Evolutionary conservation across 1,139 yeast genomes (phyloP).

Genomic region (Suhomyces bolitotheri): DNA sequence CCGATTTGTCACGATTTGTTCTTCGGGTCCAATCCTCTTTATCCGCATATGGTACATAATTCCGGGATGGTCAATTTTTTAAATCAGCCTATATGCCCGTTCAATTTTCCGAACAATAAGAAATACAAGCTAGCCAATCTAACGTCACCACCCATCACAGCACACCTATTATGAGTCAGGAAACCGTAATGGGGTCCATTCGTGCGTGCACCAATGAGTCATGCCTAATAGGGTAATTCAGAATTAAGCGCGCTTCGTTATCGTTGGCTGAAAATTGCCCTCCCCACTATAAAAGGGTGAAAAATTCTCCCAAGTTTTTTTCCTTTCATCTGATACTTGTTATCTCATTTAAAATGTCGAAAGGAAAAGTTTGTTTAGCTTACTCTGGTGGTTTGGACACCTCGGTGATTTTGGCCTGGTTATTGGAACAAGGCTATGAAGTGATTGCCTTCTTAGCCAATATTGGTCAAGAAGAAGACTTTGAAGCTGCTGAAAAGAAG

Average conservation of each 20-base stretch:
- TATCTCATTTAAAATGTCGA: slow-evolving; percentile 58
- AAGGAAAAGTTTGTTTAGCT: slow-evolving; percentile 98
- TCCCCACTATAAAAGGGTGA: slow-evolving; percentile 22
- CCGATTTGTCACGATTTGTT: too few species aligned
- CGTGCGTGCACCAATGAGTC: slow-evolving; percentile 26
- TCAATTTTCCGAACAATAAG: too few species aligned
- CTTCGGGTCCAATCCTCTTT: too few species aligned
- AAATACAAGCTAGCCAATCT: too few species aligned
- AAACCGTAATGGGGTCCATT: background rate
- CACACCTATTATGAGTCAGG: slow-evolving; percentile 8
- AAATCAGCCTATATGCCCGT: too few species aligned
- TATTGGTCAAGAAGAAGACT: slow-evolving; percentile 98
- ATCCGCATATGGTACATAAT: too few species aligned
- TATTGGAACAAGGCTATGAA: slow-evolving; percentile 95
- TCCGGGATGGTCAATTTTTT: too few species aligned
- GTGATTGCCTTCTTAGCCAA: slow-evolving; percentile 97
- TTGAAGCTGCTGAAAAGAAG: slow-evolving; percentile 94
- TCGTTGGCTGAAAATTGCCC: slow-evolving; percentile 20
- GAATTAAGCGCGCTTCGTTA: slow-evolving; percentile 42
- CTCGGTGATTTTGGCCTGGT: slow-evolving; percentile 96
- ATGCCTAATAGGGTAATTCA: slow-evolving; percentile 40
- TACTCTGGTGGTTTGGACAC: slow-evolving; percentile 99
- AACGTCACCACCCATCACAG: too few species aligned
- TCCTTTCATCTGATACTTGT: slow-evolving; percentile 12
- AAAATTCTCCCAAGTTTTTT: slow-evolving; percentile 21